Evolutionary conservation across 2,329 filamentous ascomycete species (phyloP).

Genomic region (Fusarium pininemorale): DNA sequence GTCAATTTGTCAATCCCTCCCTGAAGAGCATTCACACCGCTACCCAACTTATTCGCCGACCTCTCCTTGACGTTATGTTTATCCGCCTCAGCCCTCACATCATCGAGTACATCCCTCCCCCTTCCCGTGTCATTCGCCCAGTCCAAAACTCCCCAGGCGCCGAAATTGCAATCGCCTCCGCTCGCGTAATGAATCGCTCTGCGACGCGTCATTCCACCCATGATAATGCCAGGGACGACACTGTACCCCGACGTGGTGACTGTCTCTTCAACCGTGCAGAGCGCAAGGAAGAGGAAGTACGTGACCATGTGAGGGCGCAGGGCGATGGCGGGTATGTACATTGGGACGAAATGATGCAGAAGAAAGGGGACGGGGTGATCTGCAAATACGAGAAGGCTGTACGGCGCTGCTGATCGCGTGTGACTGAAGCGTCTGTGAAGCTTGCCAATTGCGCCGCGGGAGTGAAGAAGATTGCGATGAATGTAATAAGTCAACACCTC

Average conservation of each 20-base stretch:
- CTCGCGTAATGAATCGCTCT: slow-evolving; percentile 64
- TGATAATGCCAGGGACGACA: slow-evolving; percentile 62
- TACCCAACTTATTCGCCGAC: slow-evolving; percentile 46
- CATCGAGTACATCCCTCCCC: slow-evolving; percentile 61
- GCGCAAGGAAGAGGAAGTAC: slow-evolving; percentile 70
- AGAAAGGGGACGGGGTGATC: slow-evolving; percentile 75
- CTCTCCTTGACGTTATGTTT: slow-evolving; percentile 62
- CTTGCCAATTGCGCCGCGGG: slow-evolving; percentile 47
- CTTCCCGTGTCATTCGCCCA: slow-evolving; percentile 66
- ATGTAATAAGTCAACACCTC: slow-evolving; percentile 76
- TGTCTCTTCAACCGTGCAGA: slow-evolving; percentile 73
- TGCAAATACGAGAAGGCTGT: slow-evolving; percentile 70
- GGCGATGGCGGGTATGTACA: slow-evolving; percentile 71
- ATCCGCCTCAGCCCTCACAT: slow-evolving; percentile 64
- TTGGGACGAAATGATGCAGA: slow-evolving; percentile 69
- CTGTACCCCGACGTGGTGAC: slow-evolving; percentile 75
- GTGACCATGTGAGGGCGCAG: slow-evolving; percentile 78
- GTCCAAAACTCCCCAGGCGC: slow-evolving; percentile 70
- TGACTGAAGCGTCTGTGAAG: slow-evolving; percentile 61
- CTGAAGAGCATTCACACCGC: slow-evolving; percentile 47
- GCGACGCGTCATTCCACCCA: slow-evolving; percentile 59
- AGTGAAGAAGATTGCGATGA: slow-evolving; percentile 77
- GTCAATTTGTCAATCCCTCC: slow-evolving; percentile 46
- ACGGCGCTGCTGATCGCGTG: slow-evolving; percentile 63
- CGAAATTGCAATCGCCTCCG: slow-evolving; percentile 67